Conservation (phyloP, 345 rosid species). For the Toxicodendron radicans region DNA sequence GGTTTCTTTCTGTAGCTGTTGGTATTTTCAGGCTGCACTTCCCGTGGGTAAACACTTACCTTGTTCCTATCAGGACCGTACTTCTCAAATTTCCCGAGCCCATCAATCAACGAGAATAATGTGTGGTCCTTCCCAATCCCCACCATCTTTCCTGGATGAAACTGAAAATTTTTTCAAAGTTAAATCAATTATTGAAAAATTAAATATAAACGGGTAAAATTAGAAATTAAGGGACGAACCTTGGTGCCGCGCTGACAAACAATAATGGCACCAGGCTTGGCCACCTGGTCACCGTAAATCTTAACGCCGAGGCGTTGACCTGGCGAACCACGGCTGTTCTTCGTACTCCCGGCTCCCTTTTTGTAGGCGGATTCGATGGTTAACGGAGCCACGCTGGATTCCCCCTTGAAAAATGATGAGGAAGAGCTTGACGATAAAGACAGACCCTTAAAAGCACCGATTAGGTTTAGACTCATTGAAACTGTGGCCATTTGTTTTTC, state of each 20-base stretch:
- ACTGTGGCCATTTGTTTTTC: conserved; percentile 33
- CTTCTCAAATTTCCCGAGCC: conserved; percentile 93
- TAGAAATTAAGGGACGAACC: conserved; percentile 35
- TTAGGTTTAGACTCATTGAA: conserved; percentile 51
- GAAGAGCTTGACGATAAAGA: conserved; percentile 56
- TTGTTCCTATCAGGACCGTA: conserved; percentile 79
- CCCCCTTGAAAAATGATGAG: conserved; percentile 60
- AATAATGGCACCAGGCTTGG: conserved; percentile 92
- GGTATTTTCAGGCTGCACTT: conserved; percentile 79
- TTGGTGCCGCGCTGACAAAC: conserved; percentile 97
- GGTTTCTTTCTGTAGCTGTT: conserved; percentile 83
- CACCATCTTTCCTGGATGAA: conserved; percentile 93
- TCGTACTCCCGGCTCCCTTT: conserved; percentile 99
- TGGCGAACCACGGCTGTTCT: conserved; percentile 92
- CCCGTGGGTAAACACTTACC: conserved; percentile 82
- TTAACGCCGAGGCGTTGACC: conserved; percentile 94
- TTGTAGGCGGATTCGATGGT: conserved; percentile 88
- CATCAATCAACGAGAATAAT: conserved; percentile 82
- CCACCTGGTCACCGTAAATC: conserved; percentile 85
- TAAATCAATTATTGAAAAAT: background rate
- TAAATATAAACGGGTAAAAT: background rate
- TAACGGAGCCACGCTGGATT: conserved; percentile 37
- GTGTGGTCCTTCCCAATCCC: conserved; percentile 92
- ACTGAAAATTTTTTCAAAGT: conserved; percentile 37
- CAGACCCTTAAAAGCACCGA: conserved; percentile 63